Base-by-base conservation (phyloP, 2,329 filamentous ascomycete species). In the Penicillium sp. region DNA sequence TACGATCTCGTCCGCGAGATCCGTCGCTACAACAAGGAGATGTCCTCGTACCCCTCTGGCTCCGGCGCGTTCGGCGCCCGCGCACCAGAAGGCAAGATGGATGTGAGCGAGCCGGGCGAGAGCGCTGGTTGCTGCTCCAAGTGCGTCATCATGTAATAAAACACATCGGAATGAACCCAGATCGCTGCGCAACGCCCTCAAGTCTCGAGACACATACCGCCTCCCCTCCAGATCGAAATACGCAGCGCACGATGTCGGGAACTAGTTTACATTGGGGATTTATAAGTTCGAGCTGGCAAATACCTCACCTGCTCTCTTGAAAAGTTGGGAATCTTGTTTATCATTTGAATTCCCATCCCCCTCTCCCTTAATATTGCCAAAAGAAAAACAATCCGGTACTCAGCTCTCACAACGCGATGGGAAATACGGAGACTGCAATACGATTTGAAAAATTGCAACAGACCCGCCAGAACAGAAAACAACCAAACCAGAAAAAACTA, bases 1-100 rank as follows among this genome's bases (percentile, higher is more conserved):
- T 97, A 93, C 83, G 92, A 97, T 73, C 92, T 97, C 66, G 94
- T 99, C 55, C 89, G 94, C 73, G 94, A 97, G 75, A 99, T 99
- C 71, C 86, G 94, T 77, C 89, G 91, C 77, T 97, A 96, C 79
- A 97, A 99, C 85, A 93, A 94, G 74, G 93, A 97, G 72, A 95
- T 97, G 87, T 91, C 92, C 57, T 90, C 90, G 56, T 90, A 95
- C 76, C 86, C 87, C 41, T 85, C 86, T 55, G 85, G 82, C 58
- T 88, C 87, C 53, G 75, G 73, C 65, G 85, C 86, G 62, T 79
- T 84, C 67, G 79, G 81, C 57, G 79, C 85, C 58, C 84, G 85
- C 64, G 79, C 78, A 56, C 66, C 87, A 81, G 60, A 79, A 53
- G 70, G 74, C 57, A 90, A 92, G 77, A 87, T 95, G 82, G 89